phyloP scores from a whole-genome alignment of 2,329 filamentous ascomycete species.

The Ophiostoma tasmaniense region DNA sequence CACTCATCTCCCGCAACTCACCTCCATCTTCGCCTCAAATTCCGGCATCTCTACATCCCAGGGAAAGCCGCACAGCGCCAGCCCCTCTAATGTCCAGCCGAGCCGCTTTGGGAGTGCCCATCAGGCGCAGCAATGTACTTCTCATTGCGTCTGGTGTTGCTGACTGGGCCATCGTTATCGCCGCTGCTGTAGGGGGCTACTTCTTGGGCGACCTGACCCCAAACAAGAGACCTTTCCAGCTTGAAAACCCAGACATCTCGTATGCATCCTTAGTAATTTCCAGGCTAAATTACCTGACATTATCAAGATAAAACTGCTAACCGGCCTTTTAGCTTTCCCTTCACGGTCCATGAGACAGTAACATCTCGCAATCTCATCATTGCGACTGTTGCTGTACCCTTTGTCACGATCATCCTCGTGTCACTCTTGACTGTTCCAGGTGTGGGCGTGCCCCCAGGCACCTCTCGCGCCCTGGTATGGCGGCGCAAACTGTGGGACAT shows the following conservation, averaged over 20 bases:
- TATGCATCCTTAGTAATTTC: constrained; percentile 27
- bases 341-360: constrained; percentile 62
- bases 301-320: background rate
- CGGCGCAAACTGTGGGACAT: constrained; percentile 84
- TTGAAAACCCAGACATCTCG: constrained; percentile 69
- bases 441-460: constrained; percentile 52
- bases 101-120: background rate
- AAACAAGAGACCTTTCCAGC: constrained; percentile 61
- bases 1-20: constrained; percentile 6
- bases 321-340: constrained; percentile 51
- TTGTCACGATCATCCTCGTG: constrained; percentile 58
- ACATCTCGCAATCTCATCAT: constrained; percentile 56
- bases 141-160: constrained; percentile 59
- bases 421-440: constrained; percentile 65
- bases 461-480: constrained; percentile 60
- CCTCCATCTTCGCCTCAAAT: background rate
- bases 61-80: background rate
- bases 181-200: constrained; percentile 49
- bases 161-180: constrained; percentile 64
- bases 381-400: constrained; percentile 56
- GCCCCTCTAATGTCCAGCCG: background rate
- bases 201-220: constrained; percentile 52
- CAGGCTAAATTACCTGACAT: too few species aligned
- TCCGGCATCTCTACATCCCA: background rate
- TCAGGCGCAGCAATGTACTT: constrained; percentile 14